phyloP scores from a whole-genome alignment of 1,284 basidiomycete genomes.

The Ganoderma meredithae region DNA sequence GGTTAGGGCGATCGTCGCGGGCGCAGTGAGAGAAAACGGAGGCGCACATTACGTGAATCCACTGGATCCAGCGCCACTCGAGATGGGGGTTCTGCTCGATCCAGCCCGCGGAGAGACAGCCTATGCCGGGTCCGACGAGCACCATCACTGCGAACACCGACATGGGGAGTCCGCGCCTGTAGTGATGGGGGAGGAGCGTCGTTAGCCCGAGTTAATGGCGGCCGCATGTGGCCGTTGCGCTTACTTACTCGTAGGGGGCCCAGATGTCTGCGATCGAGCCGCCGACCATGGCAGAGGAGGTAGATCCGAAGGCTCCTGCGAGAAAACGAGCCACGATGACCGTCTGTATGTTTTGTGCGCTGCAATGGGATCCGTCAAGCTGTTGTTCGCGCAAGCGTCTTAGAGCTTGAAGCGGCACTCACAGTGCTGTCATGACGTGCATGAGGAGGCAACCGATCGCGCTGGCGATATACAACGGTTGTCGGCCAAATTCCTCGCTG shows the following conservation, averaged over 20 bases:
- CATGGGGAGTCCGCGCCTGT: constrained; percentile 78
- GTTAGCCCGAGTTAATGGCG: neutral
- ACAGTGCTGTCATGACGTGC: constrained; percentile 70
- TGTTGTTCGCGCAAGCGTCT: neutral
- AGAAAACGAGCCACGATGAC: constrained; percentile 75
- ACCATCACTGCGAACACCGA: constrained; percentile 66
- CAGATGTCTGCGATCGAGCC: constrained; percentile 82
- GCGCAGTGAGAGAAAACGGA: neutral
- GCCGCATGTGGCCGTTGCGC: neutral
- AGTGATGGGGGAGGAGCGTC: neutral
- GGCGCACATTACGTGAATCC: constrained; percentile 72
- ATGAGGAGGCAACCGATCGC: constrained; percentile 64
- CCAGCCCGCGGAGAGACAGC: constrained; percentile 73
- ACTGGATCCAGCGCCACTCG: constrained; percentile 85
- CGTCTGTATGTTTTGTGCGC: constrained; percentile 72
- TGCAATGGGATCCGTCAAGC: constrained; percentile 33
- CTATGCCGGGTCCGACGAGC: constrained; percentile 68
- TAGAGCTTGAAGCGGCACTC: constrained; percentile 40
- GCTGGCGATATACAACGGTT: constrained; percentile 70
- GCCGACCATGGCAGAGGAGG: constrained; percentile 79
- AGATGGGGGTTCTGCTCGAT: constrained; percentile 68
- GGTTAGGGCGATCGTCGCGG: constrained; percentile 14
- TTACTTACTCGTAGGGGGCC: constrained; percentile 58
- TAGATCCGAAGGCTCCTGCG: constrained; percentile 73
- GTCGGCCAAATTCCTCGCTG: constrained; percentile 81